These are phyloP conservation scores for Lecanicillium sp. DNA, from an alignment of 2,329 filamentous ascomycete genomes.

Conservation along the genomic window DNA sequence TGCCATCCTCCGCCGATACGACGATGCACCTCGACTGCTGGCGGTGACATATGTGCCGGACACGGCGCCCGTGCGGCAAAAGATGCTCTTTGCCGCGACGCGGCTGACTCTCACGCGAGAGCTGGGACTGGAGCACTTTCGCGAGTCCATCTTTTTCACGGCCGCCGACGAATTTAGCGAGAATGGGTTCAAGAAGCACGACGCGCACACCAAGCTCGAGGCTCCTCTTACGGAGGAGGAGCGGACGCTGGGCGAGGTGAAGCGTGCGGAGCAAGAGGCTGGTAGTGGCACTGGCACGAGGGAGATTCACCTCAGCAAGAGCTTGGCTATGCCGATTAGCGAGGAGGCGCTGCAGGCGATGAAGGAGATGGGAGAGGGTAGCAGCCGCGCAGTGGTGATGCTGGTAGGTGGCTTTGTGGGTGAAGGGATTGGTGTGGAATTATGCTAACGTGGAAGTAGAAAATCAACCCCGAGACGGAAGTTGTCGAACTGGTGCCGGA, in stretches of 20 bases:
- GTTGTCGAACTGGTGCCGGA: constrained; percentile 56
- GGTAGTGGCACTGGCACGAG: constrained; percentile 56
- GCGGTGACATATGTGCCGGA: constrained; percentile 76
- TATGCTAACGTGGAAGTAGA: constrained; percentile 35
- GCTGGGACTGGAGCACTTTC: constrained; percentile 70
- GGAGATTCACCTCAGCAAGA: constrained; percentile 53
- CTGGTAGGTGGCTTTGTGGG: constrained; percentile 41
- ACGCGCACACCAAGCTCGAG: constrained; percentile 54
- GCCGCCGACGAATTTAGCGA: constrained; percentile 60
- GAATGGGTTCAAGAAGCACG: constrained; percentile 64
- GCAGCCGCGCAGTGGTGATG: constrained; percentile 50
- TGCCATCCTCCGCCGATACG: constrained; percentile 64
- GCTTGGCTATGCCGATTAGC: constrained; percentile 49
- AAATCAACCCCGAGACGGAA: constrained; percentile 65
- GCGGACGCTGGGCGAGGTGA: constrained; percentile 61
- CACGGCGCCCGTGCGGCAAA: constrained; percentile 69
- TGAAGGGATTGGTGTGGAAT: neutral
- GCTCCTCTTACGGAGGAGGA: constrained; percentile 78
- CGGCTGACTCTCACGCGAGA: constrained; percentile 68
- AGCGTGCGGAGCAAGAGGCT: constrained; percentile 67
- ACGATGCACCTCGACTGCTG: constrained; percentile 49
- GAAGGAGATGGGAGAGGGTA: constrained; percentile 45
- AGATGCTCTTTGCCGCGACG: constrained; percentile 79
- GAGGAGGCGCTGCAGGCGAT: constrained; percentile 59
- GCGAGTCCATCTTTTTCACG: constrained; percentile 68